phyloP scores from a whole-genome alignment of 441 rosid species.

The Erodium texanum region DNA sequence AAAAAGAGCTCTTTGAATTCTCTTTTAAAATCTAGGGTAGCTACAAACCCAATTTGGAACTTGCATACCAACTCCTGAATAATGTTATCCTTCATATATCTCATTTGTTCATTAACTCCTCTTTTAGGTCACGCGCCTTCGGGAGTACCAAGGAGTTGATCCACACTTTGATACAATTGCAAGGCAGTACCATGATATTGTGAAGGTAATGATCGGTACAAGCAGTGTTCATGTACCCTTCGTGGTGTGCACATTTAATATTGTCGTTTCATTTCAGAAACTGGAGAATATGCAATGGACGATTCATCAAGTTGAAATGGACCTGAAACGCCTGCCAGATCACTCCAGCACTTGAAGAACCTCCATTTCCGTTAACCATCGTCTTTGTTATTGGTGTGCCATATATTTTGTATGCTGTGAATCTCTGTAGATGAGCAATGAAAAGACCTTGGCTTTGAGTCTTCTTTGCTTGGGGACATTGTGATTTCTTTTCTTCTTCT shows the following conservation, averaged over 20 bases:
- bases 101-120: background rate
- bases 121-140: slow-evolving; percentile 68
- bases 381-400: background rate
- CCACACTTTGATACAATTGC: slow-evolving; percentile 87
- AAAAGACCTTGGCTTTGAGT: background rate
- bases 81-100: too few relatives aligned
- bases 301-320: slow-evolving; percentile 90
- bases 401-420: background rate
- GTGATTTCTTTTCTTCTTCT: too few relatives aligned
- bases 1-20: too few relatives aligned
- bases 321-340: slow-evolving; percentile 63
- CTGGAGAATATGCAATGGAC: slow-evolving; percentile 92
- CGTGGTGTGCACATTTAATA: slow-evolving; percentile 11
- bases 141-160: slow-evolving; percentile 93
- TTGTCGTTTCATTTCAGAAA: slow-evolving; percentile 42
- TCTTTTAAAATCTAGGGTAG: too few relatives aligned
- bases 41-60: too few relatives aligned
- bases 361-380: background rate
- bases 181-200: slow-evolving; percentile 86
- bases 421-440: background rate
- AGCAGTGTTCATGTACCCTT: background rate
- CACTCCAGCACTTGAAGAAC: slow-evolving; percentile 26
- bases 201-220: slow-evolving; percentile 40
- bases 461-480: too few relatives aligned
- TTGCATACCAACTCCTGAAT: too few relatives aligned